Evolutionary conservation across 2,329 filamentous ascomycete genomes (phyloP).

Genomic region (Fusarium citri): DNA sequence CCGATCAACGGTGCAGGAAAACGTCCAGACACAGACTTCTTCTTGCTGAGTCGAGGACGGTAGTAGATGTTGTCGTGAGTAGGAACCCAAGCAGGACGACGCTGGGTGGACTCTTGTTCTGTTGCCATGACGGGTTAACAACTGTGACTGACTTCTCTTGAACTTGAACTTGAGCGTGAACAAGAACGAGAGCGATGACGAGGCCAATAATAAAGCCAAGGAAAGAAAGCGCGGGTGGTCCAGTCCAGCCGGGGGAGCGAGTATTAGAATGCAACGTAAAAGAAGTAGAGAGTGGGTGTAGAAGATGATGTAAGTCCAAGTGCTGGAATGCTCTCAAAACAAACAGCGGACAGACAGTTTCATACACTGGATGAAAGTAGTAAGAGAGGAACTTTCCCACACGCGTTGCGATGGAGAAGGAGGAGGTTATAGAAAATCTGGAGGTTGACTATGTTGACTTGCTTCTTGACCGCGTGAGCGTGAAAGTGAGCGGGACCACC

Average conservation of each 20-base stretch:
- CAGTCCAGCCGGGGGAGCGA: constrained; percentile 41
- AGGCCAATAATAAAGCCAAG: constrained; percentile 41
- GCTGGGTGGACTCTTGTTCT: constrained; percentile 34
- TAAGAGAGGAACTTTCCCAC: background rate
- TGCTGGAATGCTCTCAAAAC: constrained; percentile 24
- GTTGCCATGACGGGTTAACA: constrained; percentile 45
- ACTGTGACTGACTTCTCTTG: constrained; percentile 10
- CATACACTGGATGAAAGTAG: constrained; percentile 5
- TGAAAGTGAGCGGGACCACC: constrained; percentile 23
- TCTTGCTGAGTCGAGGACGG: constrained; percentile 44
- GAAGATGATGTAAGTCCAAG: constrained; percentile 9
- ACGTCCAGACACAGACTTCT: constrained; percentile 33
- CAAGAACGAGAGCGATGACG: constrained; percentile 21
- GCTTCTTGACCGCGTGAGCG: constrained; percentile 1
- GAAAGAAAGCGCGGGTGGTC: constrained; percentile 26
- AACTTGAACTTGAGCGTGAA: background rate
- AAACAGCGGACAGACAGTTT: constrained; percentile 15
- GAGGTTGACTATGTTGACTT: constrained; percentile 14
- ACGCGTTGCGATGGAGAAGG: constrained; percentile 24
- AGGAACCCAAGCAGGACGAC: constrained; percentile 43
- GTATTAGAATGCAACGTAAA: constrained; percentile 24
- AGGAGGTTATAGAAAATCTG: constrained; percentile 27
- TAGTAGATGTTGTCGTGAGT: constrained; percentile 46
- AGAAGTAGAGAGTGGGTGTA: constrained; percentile 15
- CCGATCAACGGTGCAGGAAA: constrained; percentile 56